These are phyloP conservation scores for Camellia japonica DNA, from an alignment of 148 eudicot genomes.

Conservation along the genomic window DNA sequence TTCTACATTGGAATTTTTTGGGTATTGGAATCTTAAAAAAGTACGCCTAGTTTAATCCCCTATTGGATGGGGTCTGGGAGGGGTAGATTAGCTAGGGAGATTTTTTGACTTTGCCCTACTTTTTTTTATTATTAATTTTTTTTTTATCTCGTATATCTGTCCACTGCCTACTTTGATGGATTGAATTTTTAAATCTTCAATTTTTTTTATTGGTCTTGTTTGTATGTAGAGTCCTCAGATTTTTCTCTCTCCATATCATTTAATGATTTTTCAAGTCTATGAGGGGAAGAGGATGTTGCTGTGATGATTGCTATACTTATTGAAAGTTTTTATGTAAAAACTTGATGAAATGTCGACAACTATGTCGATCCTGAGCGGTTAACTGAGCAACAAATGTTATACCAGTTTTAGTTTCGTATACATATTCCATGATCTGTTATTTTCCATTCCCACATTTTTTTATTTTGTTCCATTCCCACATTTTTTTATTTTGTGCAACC, in stretches of 20 bases:
- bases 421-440: not conserved
- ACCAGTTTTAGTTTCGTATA: no score
- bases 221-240: not conserved
- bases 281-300: not conserved
- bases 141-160: no score
- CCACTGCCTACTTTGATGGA: not conserved
- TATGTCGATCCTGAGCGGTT: conserved; percentile 25
- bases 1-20: not conserved
- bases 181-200: not conserved
- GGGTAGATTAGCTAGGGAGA: no score
- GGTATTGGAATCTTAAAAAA: no score
- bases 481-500: not conserved
- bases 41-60: no score
- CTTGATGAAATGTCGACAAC: conserved; percentile 15
- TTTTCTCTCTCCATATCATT: no score
- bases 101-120: no score
- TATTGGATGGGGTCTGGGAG: no score
- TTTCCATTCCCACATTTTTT: not conserved
- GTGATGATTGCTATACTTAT: conserved; percentile 16
- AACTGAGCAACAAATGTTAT: conserved; percentile 15
- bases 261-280: no score
- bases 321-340: not conserved
- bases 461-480: not conserved
- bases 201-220: not conserved
- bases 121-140: not conserved